Evolutionary conservation across 495 filamentous ascomycete genomes (phyloP).

Genomic region (Neurospora sp.): DNA sequence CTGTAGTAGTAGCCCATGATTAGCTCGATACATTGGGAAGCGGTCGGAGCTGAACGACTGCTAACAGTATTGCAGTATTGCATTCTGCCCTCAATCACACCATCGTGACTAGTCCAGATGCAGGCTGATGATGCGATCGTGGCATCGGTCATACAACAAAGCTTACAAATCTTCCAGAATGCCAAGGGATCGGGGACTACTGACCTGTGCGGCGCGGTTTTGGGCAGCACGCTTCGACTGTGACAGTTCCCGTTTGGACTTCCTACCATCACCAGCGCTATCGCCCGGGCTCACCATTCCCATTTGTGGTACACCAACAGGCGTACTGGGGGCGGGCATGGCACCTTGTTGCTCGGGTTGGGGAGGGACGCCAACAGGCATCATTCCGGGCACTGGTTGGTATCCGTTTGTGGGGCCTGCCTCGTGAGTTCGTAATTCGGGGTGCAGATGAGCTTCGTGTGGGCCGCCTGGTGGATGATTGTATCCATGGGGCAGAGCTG

Average conservation of each 20-base stretch:
- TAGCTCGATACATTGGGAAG: not conserved
- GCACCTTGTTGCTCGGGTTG: slow-evolving; percentile 12
- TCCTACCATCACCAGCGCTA: slow-evolving; percentile 30
- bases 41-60: not conserved
- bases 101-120: not conserved
- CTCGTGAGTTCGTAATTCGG: slow-evolving; percentile 23
- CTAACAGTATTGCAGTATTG: not conserved
- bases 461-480: slow-evolving; percentile 14
- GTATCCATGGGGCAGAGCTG: slow-evolving; percentile 24
- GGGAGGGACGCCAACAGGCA: slow-evolving; percentile 18
- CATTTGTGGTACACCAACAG: slow-evolving; percentile 2
- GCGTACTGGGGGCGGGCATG: slow-evolving; percentile 14
- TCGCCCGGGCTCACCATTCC: slow-evolving; percentile 14
- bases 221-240: slow-evolving; percentile 94
- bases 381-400: slow-evolving; percentile 22
- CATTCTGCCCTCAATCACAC: not conserved
- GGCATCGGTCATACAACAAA: not conserved
- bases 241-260: slow-evolving; percentile 75
- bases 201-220: slow-evolving; percentile 91
- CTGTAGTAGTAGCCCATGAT: slow-evolving; percentile 32
- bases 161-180: not conserved
- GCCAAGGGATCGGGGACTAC: slow-evolving; percentile 9
- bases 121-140: not conserved
- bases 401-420: slow-evolving; percentile 9
- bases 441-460: slow-evolving; percentile 22